A percentile compares a stretch with the other conserved stretches of the same genome.
Evolutionary conservation across 164 flowering plant genomes (phyloP).

Genomic region (Litsea cubeba): DNA sequence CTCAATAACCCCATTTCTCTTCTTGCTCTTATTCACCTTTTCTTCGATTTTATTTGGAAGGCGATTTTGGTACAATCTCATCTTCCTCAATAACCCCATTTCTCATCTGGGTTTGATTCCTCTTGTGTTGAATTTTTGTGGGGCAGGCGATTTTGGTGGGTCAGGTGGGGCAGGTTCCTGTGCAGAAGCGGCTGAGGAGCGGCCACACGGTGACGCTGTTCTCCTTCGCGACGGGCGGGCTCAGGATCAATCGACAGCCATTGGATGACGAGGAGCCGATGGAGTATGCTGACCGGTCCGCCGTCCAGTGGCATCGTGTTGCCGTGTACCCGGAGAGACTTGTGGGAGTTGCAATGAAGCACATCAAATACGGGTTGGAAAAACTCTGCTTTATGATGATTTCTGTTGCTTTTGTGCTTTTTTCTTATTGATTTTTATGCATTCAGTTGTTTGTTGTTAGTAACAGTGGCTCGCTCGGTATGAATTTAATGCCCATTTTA

Average conservation of each 20-base stretch:
- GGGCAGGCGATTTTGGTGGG: conserved; percentile 86
- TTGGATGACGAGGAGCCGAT: conserved; percentile 70
- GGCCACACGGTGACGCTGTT: conserved; percentile 63
- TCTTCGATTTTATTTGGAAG: background rate
- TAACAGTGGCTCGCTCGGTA: background rate
- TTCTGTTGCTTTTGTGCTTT: background rate
- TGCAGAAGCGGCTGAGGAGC: conserved; percentile 73
- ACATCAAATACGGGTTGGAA: conserved; percentile 66
- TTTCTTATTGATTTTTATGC: background rate
- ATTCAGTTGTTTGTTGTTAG: background rate
- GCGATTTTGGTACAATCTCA: background rate
- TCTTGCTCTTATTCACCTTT: conserved; percentile 4
- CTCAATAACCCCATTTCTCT: background rate
- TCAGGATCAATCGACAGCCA: conserved; percentile 76
- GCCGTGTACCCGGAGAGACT: conserved; percentile 59
- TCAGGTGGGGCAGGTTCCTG: conserved; percentile 71
- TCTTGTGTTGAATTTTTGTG: conserved; percentile 2
- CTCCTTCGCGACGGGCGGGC: conserved; percentile 88
- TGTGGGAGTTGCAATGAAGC: conserved; percentile 53
- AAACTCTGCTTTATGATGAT: background rate
- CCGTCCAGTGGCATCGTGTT: conserved; percentile 96
- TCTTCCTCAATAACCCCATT: background rate
- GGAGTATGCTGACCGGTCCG: conserved; percentile 71
- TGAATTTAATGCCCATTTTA: background rate
- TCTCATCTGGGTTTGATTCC: background rate